Evolutionary conservation across 2,329 filamentous ascomycete genomes (phyloP), one percentile per base, ranked within the genome.

Genomic region (Orbilia oligospora): DNA sequence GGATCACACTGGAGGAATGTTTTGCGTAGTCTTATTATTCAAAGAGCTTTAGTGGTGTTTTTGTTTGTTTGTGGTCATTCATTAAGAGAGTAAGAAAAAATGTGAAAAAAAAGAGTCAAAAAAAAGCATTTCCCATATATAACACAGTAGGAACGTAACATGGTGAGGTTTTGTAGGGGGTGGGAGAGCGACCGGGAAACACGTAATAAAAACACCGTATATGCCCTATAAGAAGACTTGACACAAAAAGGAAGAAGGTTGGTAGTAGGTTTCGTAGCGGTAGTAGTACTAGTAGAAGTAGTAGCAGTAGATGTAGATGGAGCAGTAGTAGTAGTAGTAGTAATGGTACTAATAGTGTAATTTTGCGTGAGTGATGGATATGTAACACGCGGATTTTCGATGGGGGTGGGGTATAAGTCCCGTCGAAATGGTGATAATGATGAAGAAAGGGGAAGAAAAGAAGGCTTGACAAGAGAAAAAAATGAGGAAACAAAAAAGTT

Each of bases 401-500:
- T 46, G 44, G n/a, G 20, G 16, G 36, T 5, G n/a, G 12, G 64
- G 20, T 24, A 41, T 53, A 65, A 14, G 14, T 44, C 56, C 44
- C 44, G 56, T 61, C 56, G 56, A 41, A 61, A 27, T 5, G 56
- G 56, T 36, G 56, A 14, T 24, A 24, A 24, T 30, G 49, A 46
- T 33, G 44, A 36, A 27, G 48, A 64, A 36, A 36, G 33, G n/a
- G 33, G 58, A 22, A 72, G 27, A 61, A 58, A n/a, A 24, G 20
- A 20, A 63, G 33, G 36, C 36, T 72, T 69, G 64, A 64, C 48
- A 64, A 67, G 51, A 51, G 38, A 61, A 16, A 38, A 81, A 81
- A 82, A 81, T 83, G 83, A 81, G 82, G 81, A 81, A 83, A 80
- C 82, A 82, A 85, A 55, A 61, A 58, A 14, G 3, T 24, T 58